These are phyloP conservation scores for Acer saccharum DNA, from an alignment of 345 rosid genomes.

Conservation along the genomic window DNA sequence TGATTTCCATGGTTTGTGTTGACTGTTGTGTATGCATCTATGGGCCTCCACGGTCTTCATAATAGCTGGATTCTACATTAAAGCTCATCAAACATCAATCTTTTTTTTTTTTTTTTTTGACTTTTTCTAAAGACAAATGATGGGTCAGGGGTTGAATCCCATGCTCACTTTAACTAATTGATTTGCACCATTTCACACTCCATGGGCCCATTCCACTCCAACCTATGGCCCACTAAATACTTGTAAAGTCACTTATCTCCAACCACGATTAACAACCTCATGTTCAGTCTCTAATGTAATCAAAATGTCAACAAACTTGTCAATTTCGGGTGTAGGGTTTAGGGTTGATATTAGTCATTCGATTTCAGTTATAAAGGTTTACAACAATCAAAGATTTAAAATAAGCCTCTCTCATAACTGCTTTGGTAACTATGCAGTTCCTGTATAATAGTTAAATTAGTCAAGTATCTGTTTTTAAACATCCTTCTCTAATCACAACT, in stretches of 20 bases:
- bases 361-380: no score
- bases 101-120: background rate
- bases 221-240: conserved; percentile 11
- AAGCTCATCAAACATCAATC: background rate
- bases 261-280: background rate
- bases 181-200: background rate
- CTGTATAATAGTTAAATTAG: no score
- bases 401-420: no score
- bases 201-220: conserved; percentile 13
- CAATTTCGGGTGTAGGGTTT: no score
- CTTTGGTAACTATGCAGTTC: no score
- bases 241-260: background rate
- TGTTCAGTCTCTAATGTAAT: background rate
- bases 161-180: conserved; percentile 7
- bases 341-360: no score
- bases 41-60: background rate
- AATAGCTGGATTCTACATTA: conserved; percentile 1
- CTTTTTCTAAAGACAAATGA: background rate
- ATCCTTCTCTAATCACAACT: no score
- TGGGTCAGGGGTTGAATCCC: conserved; percentile 14
- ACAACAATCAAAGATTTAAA: no score
- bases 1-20: conserved; percentile 8
- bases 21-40: background rate
- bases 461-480: no score
- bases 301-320: background rate